A percentile compares a stretch with the other conserved stretches of the same genome.
These are phyloP conservation scores for Periconia sp. DNA, from an alignment of 2,329 filamentous ascomycete species.

Conservation along the genomic window DNA sequence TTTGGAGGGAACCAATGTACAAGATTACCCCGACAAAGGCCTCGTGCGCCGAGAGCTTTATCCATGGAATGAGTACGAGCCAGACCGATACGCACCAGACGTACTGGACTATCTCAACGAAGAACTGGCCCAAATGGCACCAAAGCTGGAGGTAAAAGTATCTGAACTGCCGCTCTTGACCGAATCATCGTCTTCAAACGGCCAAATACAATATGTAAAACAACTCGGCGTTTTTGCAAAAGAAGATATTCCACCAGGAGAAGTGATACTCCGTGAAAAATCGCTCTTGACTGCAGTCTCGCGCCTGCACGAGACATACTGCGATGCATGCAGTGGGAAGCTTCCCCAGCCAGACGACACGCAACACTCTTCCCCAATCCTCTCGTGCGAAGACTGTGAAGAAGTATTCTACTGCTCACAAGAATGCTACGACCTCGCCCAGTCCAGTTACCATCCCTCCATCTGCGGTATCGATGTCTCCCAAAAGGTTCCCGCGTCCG, in stretches of 20 bases:
- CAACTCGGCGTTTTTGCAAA: constrained; percentile 92
- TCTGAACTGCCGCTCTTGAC: constrained; percentile 72
- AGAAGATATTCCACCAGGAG: constrained; percentile 74
- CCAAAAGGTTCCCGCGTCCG: constrained; percentile 58
- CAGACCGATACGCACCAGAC: constrained; percentile 57
- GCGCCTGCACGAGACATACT: constrained; percentile 80
- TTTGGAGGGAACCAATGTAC: constrained; percentile 50
- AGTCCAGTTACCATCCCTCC: constrained; percentile 59
- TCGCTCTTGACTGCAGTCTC: constrained; percentile 89
- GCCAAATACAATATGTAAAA: constrained; percentile 59
- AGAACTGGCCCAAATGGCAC: constrained; percentile 68
- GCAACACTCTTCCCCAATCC: constrained; percentile 3
- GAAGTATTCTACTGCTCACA: constrained; percentile 63
- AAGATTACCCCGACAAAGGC: constrained; percentile 68
- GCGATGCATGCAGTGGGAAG: constrained; percentile 77
- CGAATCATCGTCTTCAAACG: constrained; percentile 46
- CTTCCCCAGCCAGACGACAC: too few relatives aligned
- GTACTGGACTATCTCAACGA: constrained; percentile 70
- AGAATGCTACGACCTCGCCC: constrained; percentile 58
- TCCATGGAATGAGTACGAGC: constrained; percentile 64
- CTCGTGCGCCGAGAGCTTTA: constrained; percentile 68
- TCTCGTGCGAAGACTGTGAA: constrained; percentile 57
- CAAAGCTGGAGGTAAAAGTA: constrained; percentile 78
- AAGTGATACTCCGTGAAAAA: constrained; percentile 77
- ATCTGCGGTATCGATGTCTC: constrained; percentile 59